Percentiles rank a stretch among this genome's conserved stretches.
Conservation (phyloP, 441 rosid genomes). For the Croton setiger region DNA sequence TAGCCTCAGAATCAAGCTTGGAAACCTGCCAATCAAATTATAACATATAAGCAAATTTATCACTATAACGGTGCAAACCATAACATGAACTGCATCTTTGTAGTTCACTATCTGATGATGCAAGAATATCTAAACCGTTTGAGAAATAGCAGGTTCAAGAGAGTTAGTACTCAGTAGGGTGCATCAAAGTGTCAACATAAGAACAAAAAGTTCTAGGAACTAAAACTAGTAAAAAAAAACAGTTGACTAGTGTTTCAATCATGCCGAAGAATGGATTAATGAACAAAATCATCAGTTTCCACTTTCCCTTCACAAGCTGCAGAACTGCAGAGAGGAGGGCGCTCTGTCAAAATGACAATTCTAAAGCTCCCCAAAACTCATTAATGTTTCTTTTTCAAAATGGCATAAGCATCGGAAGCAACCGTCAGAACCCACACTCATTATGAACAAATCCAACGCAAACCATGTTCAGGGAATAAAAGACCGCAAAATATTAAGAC, state of each 20-base stretch:
- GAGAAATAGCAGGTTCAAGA: background rate
- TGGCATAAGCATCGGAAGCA: background rate
- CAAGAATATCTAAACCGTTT: background rate
- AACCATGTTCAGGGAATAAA: background rate
- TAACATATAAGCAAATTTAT: constrained; percentile 3
- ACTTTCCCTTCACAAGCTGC: background rate
- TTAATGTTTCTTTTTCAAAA: background rate
- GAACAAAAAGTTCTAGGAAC: too few species aligned
- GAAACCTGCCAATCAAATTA: constrained; percentile 52
- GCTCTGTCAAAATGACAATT: background rate
- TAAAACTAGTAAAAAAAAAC: background rate
- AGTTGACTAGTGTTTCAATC: background rate
- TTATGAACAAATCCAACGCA: background rate
- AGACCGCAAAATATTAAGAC: background rate
- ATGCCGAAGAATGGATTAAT: background rate
- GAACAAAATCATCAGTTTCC: background rate
- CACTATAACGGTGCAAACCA: background rate
- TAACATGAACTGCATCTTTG: background rate
- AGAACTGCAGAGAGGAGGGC: background rate
- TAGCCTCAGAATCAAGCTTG: constrained; percentile 59
- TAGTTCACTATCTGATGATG: background rate
- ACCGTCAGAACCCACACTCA: background rate
- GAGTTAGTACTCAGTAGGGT: background rate
- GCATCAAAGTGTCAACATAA: background rate
- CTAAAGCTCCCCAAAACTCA: background rate